Conservation (phyloP, 1,284 basidiomycete genomes). For the Papiliotrema nemorosa region DNA sequence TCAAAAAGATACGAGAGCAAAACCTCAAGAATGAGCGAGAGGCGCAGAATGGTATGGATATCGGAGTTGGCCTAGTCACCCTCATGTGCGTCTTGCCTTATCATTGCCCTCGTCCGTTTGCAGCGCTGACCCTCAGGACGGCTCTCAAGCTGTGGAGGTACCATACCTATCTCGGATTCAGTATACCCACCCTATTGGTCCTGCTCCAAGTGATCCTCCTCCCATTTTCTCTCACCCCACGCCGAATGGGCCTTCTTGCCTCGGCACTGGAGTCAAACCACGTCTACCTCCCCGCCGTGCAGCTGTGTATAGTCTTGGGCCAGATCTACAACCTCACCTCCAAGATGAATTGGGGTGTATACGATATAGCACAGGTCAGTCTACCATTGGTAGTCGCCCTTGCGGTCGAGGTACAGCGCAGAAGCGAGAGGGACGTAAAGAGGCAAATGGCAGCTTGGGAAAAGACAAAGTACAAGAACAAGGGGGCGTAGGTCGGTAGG, state of each 20-base stretch:
- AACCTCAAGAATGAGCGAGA: constrained; percentile 23
- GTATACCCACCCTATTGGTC: constrained; percentile 9
- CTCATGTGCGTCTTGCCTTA: constrained; percentile 28
- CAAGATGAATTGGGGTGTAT: constrained; percentile 1
- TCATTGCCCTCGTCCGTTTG: neutral
- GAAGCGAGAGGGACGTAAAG: constrained; percentile 28
- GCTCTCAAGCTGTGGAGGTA: constrained; percentile 15
- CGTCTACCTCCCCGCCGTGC: constrained; percentile 14
- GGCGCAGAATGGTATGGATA: constrained; percentile 27
- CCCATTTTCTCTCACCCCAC: constrained; percentile 31
- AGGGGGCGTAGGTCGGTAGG: constrained; percentile 26
- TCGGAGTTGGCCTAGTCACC: constrained; percentile 24
- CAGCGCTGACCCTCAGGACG: constrained; percentile 1
- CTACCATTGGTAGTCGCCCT: constrained; percentile 31
- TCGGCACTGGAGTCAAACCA: constrained; percentile 6
- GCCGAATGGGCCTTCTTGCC: constrained; percentile 14
- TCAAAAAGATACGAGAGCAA: constrained; percentile 22
- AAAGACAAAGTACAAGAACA: constrained; percentile 29
- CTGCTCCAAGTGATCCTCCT: constrained; percentile 25
- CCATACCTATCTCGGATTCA: constrained; percentile 1
- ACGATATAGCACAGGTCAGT: constrained; percentile 27
- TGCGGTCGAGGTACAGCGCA: constrained; percentile 31
- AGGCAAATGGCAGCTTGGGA: constrained; percentile 25
- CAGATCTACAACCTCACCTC: constrained; percentile 1
- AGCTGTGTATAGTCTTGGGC: constrained; percentile 25